Evolutionary conservation across 1,284 basidiomycete genomes (phyloP).

Genomic region (Austroboletus novae-zelandiae): DNA sequence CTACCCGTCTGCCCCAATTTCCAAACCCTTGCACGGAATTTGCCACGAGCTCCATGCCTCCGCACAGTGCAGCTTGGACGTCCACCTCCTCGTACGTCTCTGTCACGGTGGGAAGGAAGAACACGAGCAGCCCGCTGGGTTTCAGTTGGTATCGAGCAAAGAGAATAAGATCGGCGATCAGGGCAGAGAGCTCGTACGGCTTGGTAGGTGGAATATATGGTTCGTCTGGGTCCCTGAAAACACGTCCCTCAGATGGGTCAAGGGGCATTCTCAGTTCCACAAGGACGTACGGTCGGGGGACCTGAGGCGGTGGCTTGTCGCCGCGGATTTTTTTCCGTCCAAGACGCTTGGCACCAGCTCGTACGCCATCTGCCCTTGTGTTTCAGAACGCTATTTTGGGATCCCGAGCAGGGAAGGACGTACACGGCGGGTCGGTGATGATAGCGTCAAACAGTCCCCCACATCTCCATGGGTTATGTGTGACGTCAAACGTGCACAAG

Average conservation of each 20-base stretch:
- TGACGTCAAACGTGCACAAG: conserved; percentile 88
- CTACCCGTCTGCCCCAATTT: conserved; percentile 88
- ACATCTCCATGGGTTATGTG: conserved; percentile 83
- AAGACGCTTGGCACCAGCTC: conserved; percentile 93
- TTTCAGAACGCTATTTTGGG: neutral
- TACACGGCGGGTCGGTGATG: conserved; percentile 91
- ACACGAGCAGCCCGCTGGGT: conserved; percentile 87
- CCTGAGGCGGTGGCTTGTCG: conserved; percentile 38
- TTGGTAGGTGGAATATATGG: conserved; percentile 85
- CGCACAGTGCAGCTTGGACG: conserved; percentile 67
- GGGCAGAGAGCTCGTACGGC: conserved; percentile 89
- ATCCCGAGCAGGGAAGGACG: conserved; percentile 24
- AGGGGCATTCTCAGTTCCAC: too few species aligned
- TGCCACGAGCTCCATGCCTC: conserved; percentile 85
- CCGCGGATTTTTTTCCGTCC: conserved; percentile 66
- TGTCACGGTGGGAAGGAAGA: conserved; percentile 91
- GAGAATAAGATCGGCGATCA: conserved; percentile 80
- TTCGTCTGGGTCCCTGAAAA: conserved; percentile 36
- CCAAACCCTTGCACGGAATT: conserved; percentile 96
- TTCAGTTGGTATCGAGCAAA: conserved; percentile 84
- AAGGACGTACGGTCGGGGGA: conserved; percentile 41
- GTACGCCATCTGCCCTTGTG: conserved; percentile 72
- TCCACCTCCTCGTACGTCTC: conserved; percentile 90
- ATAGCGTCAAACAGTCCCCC: conserved; percentile 94
- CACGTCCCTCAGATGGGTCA: too few species aligned